Conservation (phyloP, 805 yeast genomes). For the Candida hungchunana region DNA sequence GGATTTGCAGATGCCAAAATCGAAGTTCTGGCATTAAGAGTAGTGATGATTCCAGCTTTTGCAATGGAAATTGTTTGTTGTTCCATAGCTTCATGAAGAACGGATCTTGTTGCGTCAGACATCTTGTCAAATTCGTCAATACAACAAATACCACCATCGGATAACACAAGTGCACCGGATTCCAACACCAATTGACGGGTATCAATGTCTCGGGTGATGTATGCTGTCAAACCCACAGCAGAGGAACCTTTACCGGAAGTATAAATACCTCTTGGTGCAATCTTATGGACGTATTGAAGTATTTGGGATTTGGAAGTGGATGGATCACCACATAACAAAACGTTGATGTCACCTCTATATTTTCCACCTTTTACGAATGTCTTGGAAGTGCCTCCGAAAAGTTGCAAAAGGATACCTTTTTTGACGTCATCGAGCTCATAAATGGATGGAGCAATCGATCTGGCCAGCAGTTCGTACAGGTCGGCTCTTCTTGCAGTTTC, state of each 20-base stretch:
- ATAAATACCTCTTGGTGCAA: slow-evolving; percentile 96
- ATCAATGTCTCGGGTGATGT: slow-evolving; percentile 90
- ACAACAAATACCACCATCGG: slow-evolving; percentile 98
- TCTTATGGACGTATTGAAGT: slow-evolving; percentile 91
- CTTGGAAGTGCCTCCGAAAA: slow-evolving; percentile 95
- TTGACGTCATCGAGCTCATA: slow-evolving; percentile 96
- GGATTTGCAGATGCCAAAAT: slow-evolving; percentile 97
- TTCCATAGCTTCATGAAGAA: slow-evolving; percentile 98
- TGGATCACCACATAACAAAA: slow-evolving; percentile 95
- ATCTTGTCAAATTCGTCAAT: slow-evolving; percentile 98
- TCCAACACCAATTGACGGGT: slow-evolving; percentile 91
- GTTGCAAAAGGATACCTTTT: slow-evolving; percentile 86
- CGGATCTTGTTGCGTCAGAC: slow-evolving; percentile 92
- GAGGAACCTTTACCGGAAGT: slow-evolving; percentile 99
- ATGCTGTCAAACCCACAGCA: slow-evolving; percentile 98
- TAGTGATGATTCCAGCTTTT: slow-evolving; percentile 96
- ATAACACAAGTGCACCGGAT: slow-evolving; percentile 91
- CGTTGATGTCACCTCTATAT: slow-evolving; percentile 93
- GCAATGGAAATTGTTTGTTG: slow-evolving; percentile 98
- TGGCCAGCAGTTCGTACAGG: slow-evolving; percentile 76
- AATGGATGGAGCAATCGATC: slow-evolving; percentile 96
- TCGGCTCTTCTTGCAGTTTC: slow-evolving; percentile 66
- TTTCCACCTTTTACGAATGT: slow-evolving; percentile 85
- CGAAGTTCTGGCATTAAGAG: slow-evolving; percentile 93
- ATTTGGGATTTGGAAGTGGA: slow-evolving; percentile 96